These are phyloP conservation scores for Auxenochlorella pyrenoidosa DNA, from an alignment of 139 green algal genomes.

Conservation along the genomic window DNA sequence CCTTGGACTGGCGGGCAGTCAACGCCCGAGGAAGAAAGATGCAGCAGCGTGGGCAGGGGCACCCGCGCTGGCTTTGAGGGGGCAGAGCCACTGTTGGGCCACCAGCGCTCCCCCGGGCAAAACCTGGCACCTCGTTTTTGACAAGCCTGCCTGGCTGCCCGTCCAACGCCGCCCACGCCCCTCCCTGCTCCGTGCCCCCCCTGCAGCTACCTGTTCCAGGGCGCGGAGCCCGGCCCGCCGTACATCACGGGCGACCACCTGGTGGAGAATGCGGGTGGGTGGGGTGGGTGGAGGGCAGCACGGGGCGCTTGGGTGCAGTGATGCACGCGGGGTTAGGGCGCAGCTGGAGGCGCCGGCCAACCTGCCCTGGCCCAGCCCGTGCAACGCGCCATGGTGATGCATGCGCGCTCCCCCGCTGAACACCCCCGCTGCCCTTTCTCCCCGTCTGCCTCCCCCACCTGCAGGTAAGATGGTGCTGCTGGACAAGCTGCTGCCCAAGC, in stretches of 20 bases:
- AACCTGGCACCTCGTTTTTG: too few species aligned
- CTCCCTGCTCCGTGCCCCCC: neutral
- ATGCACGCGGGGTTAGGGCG: too few species aligned
- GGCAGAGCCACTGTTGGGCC: too few species aligned
- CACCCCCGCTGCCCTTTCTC: neutral
- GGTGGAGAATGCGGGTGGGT: constrained; percentile 75
- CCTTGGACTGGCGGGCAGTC: too few species aligned
- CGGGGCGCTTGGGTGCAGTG: too few species aligned
- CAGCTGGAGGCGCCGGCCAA: too few species aligned
- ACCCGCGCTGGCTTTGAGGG: too few species aligned
- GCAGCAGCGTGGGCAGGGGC: too few species aligned
- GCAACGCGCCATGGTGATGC: too few species aligned
- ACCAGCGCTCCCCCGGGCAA: too few species aligned
- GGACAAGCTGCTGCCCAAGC: constrained; percentile 89
- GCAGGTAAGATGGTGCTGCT: constrained; percentile 93
- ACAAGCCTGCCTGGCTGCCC: neutral
- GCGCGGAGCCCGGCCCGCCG: constrained; percentile 93
- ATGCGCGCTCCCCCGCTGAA: neutral
- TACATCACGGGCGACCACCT: constrained; percentile 93
- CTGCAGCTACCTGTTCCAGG: constrained; percentile 79
- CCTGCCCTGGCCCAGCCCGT: neutral
- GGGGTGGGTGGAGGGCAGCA: neutral
- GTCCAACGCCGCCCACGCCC: neutral
- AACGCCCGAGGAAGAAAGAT: too few species aligned
- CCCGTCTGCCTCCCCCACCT: neutral